phyloP scores from a whole-genome alignment of 192 early-diverging fungal species.

The Umbelopsis sp. region DNA sequence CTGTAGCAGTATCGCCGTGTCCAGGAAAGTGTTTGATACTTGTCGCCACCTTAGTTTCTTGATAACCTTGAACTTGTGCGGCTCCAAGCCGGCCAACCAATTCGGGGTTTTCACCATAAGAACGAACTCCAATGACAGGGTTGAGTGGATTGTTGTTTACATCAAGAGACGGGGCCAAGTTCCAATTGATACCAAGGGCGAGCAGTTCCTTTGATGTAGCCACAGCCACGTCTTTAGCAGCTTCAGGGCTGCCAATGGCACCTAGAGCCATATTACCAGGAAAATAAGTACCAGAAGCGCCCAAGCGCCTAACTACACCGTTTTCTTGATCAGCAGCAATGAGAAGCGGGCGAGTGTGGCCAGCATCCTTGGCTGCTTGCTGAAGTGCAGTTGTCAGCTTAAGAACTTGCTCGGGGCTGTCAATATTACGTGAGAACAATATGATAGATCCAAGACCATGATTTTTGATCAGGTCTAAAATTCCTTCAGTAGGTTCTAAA shows the following conservation, averaged over 20 bases:
- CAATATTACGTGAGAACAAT: constrained; percentile 44
- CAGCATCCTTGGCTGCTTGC: constrained; percentile 34
- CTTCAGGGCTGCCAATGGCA: constrained; percentile 30
- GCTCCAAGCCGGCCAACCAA: constrained; percentile 32
- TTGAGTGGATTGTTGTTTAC: constrained; percentile 47
- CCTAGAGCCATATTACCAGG: constrained; percentile 46
- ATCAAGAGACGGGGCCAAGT: constrained; percentile 41
- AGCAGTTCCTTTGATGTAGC: constrained; percentile 34
- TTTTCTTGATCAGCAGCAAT: constrained; percentile 47
- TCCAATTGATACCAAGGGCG: constrained; percentile 43
- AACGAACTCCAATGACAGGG: constrained; percentile 46
- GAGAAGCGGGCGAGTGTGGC: constrained; percentile 36
- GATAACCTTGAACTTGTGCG: constrained; percentile 37
- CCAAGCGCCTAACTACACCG: constrained; percentile 44
- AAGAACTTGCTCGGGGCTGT: constrained; percentile 29
- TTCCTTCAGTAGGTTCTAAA: constrained; percentile 32
- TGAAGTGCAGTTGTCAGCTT: constrained; percentile 30
- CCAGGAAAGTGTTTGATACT: constrained; percentile 48
- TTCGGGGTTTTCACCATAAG: constrained; percentile 41
- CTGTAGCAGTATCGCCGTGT: constrained; percentile 45
- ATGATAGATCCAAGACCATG: constrained; percentile 43
- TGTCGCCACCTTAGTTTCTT: constrained; percentile 27
- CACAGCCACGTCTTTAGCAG: constrained; percentile 28
- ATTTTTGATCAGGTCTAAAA: constrained; percentile 38
- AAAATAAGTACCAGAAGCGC: constrained; percentile 36